Evolutionary conservation across 495 filamentous ascomycete genomes (phyloP).

Genomic region (Aspergillus cavernicola): DNA sequence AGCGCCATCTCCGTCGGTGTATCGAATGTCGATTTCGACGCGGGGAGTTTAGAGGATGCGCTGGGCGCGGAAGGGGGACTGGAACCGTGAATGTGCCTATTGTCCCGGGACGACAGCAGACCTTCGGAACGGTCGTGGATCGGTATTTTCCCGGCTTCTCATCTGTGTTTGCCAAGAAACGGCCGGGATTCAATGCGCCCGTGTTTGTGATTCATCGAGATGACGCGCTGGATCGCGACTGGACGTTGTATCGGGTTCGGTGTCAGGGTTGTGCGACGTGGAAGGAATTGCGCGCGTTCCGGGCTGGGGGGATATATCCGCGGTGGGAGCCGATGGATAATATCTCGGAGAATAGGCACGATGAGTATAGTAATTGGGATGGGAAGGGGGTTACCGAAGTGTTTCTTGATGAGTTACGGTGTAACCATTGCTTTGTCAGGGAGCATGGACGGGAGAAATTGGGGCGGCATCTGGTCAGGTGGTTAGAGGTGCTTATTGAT

Average conservation of each 20-base stretch:
- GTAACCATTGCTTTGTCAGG: background rate
- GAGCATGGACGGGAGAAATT: background rate
- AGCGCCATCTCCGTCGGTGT: background rate
- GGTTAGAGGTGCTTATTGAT: background rate
- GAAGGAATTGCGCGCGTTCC: background rate
- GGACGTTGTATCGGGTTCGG: background rate
- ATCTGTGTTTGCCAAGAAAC: background rate
- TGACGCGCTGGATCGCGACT: background rate
- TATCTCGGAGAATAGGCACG: no score
- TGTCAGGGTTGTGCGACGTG: background rate
- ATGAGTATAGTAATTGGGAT: background rate
- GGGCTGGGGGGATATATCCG: background rate
- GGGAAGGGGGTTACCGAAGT: background rate
- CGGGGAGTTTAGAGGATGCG: background rate
- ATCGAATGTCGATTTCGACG: background rate
- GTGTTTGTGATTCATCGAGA: background rate
- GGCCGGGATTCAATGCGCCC: background rate
- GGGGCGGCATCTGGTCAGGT: background rate
- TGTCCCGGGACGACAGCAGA: background rate
- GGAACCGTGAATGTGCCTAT: background rate
- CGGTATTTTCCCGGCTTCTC: conserved; percentile 1
- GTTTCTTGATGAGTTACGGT: background rate
- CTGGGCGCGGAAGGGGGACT: background rate
- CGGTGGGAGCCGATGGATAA: background rate
- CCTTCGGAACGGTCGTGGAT: background rate